phyloP scores from a whole-genome alignment of 306 rosid species.

The Casuarina equisetifolia region DNA sequence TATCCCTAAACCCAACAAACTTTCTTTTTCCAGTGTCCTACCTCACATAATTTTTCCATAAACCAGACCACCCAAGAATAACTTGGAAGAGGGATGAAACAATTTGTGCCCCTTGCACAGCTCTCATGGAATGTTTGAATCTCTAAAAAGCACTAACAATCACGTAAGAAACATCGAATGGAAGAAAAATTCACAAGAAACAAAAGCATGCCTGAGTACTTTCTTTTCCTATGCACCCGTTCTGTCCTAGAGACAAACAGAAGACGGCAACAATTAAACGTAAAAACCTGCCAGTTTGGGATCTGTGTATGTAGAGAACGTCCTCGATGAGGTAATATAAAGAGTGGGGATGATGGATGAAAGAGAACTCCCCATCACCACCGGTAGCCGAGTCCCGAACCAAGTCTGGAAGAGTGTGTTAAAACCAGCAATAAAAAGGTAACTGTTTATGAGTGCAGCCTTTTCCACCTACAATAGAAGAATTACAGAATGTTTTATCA shows the following conservation, averaged over 20 bases:
- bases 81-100: too few species aligned
- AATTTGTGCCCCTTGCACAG: slow-evolving; percentile 65
- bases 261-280: slow-evolving; percentile 5
- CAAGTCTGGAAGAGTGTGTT: slow-evolving; percentile 36
- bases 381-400: slow-evolving; percentile 79
- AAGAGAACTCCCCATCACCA: slow-evolving; percentile 73
- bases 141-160: slow-evolving; percentile 41
- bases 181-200: slow-evolving; percentile 20
- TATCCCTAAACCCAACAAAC: background rate
- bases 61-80: too few species aligned
- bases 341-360: slow-evolving; percentile 62
- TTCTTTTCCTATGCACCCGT: background rate
- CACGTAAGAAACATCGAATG: slow-evolving; percentile 12
- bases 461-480: slow-evolving; percentile 60
- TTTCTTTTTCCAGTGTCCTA: slow-evolving; percentile 20
- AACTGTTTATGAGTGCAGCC: slow-evolving; percentile 69
- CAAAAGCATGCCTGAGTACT: slow-evolving; percentile 10
- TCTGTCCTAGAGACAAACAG: background rate
- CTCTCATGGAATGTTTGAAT: slow-evolving; percentile 64
- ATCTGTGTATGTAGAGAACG: slow-evolving; percentile 46
- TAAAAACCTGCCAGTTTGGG: slow-evolving; percentile 61
- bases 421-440: slow-evolving; percentile 61
- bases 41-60: too few species aligned
- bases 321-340: slow-evolving; percentile 48
- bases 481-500: background rate